Conservation (phyloP, 306 rosid species). For the Cyclanthera cordifolia region DNA sequence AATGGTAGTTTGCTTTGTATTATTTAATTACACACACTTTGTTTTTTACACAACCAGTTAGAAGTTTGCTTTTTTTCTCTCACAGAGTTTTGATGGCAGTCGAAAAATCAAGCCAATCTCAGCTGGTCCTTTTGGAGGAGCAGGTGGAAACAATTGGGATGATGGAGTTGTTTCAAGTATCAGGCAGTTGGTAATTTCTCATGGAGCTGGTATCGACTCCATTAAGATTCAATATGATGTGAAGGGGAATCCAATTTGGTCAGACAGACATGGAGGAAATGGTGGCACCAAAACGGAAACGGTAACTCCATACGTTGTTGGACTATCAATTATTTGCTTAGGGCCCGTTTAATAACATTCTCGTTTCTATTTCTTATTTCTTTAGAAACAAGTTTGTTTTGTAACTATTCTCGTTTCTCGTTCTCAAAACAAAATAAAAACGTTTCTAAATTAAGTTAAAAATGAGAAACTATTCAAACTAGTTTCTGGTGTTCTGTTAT, state of each 20-base stretch:
- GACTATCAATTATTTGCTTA: no score
- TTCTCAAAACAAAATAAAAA: no score
- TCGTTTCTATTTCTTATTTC: no score
- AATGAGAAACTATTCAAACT: no score
- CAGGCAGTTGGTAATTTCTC: constrained; percentile 57
- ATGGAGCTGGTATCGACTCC: constrained; percentile 60
- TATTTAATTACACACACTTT: background rate
- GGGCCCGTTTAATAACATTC: no score
- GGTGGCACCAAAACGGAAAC: constrained; percentile 41
- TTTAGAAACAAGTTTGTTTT: no score
- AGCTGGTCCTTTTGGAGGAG: constrained; percentile 77
- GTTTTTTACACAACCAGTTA: background rate
- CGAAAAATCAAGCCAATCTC: constrained; percentile 25
- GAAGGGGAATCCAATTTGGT: constrained; percentile 50
- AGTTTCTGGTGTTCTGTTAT: no score
- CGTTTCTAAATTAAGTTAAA: no score
- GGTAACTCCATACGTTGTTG: constrained; percentile 4
- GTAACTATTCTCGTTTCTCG: no score
- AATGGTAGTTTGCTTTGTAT: constrained; percentile 8
- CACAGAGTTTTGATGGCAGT: constrained; percentile 9
- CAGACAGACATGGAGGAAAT: constrained; percentile 64
- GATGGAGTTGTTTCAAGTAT: constrained; percentile 52
- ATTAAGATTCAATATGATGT: constrained; percentile 61
- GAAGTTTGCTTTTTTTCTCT: background rate
- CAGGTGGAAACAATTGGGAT: constrained; percentile 46